Base-by-base conservation (phyloP, 306 rosid species). In the Cicer arietinum region DNA sequence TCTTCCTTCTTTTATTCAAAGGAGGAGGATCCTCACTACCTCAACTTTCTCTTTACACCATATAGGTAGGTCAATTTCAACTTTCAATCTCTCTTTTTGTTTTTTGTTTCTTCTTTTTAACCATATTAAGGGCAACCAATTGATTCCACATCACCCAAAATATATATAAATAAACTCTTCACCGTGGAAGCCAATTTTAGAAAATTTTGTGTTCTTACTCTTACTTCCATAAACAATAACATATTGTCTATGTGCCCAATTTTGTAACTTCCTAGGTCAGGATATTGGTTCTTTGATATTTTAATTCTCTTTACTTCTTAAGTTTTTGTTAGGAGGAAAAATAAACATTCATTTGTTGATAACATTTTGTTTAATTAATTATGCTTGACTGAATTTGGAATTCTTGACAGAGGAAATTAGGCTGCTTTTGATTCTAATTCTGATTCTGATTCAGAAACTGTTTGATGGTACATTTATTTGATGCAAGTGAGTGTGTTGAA, bases 61-160 rank as follows among this genome's bases (percentile, higher is more conserved):
- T 30, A 30, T 30, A 30, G 37, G 3, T 52, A 72, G 89, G 91
- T 90, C 30, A 59, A 68, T 78, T 79, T 74, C 45, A 37, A 9
- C 13, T 67, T 76, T 63, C 53, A 11, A 13, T 18, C 5, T 52
- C 30, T 64, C 16, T 37, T 8, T 30, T 76, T 60, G 7, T 2
- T n/a, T 51, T 51, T 0, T 16, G 25, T 43, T 43, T 43, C 8
- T 9, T 43, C 3, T 43, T 43, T 43, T 48, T 46, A 46, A 46
- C 5, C 6, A 46, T 1, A 46, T 62, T 46, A 18, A 13, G 78
- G 57, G 35, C 54, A 17, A 59, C 12, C 12, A 52, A 14, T 59
- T 79, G 67, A 66, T 69, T 54, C 40, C 58, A 25, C 60, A 16
- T 61, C 57, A 54, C 18, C 48, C 68, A 54, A 22, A 25, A 18